A percentile compares a stretch with the other conserved stretches of the same genome.
Conservation (phyloP, 257 asterid genomes). For the Plantago ovata region DNA sequence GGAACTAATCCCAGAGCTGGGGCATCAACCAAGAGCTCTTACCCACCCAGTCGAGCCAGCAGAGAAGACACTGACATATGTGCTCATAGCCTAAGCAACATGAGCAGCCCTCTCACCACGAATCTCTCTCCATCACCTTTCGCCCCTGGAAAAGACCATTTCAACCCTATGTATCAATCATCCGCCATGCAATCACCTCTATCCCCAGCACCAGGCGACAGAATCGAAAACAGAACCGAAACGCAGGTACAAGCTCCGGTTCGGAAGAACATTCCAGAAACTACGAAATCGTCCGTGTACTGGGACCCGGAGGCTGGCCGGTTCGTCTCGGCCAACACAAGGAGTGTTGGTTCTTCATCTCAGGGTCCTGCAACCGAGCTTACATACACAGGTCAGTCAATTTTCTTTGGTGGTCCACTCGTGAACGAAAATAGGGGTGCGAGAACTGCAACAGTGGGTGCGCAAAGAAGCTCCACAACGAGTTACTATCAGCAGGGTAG, state of each 20-base stretch:
- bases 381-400: constrained; percentile 78
- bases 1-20: constrained; percentile 48
- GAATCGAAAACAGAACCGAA: constrained; percentile 20
- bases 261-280: constrained; percentile 43
- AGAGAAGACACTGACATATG: constrained; percentile 73
- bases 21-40: constrained; percentile 66
- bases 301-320: constrained; percentile 92
- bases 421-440: constrained; percentile 48
- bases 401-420: constrained; percentile 84
- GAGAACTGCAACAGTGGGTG: constrained; percentile 27
- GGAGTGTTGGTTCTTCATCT: constrained; percentile 49
- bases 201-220: constrained; percentile 24
- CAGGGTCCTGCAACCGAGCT: constrained; percentile 64
- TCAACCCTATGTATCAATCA: constrained; percentile 62
- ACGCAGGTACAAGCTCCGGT: constrained; percentile 25
- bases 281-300: constrained; percentile 53
- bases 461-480: constrained; percentile 33
- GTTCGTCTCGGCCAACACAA: constrained; percentile 49
- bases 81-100: constrained; percentile 61
- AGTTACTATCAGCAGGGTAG: constrained; percentile 36
- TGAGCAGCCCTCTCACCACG: constrained; percentile 75
- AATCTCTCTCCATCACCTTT: constrained; percentile 51
- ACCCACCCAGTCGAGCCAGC: constrained; percentile 75
- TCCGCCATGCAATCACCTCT: constrained; percentile 52
- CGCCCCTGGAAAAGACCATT: constrained; percentile 47